These are phyloP conservation scores for Calonectria hawksworthii DNA, from an alignment of 2,329 filamentous ascomycete species.

Conservation along the genomic window DNA sequence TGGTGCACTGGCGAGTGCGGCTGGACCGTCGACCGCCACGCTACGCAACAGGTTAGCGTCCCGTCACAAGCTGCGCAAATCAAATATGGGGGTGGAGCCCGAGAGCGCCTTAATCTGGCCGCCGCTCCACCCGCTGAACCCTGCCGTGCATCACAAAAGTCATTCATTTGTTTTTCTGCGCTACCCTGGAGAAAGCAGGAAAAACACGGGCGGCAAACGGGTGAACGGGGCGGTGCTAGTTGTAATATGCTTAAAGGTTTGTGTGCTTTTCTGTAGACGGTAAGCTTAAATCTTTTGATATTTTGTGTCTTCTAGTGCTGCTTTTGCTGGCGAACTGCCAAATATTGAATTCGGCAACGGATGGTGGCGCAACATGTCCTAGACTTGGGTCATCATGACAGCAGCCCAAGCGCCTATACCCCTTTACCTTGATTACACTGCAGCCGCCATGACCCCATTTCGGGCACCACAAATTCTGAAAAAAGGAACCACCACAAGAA, in stretches of 20 bases:
- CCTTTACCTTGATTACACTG: no score
- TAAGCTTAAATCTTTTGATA: neutral
- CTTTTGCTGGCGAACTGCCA: neutral
- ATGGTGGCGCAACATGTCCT: neutral
- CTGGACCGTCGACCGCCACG: neutral
- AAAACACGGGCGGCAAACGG: neutral
- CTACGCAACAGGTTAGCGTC: neutral
- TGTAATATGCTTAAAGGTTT: neutral
- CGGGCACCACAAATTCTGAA: neutral
- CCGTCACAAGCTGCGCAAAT: neutral
- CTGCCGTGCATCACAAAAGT: neutral
- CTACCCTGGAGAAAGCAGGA: neutral
- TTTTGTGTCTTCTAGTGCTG: no score
- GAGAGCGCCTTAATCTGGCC: neutral
- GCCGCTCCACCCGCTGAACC: neutral
- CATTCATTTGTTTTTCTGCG: neutral
- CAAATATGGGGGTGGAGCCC: neutral
- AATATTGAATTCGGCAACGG: neutral
- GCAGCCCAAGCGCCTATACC: no score
- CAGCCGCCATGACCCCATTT: no score
- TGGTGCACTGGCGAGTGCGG: neutral
- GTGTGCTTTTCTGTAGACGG: no score
- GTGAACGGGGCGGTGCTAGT: neutral
- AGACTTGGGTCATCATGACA: no score
- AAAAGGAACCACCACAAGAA: no score